These are phyloP conservation scores for Acacia pycnantha DNA, from an alignment of 331 rosid genomes.

Conservation along the genomic window DNA sequence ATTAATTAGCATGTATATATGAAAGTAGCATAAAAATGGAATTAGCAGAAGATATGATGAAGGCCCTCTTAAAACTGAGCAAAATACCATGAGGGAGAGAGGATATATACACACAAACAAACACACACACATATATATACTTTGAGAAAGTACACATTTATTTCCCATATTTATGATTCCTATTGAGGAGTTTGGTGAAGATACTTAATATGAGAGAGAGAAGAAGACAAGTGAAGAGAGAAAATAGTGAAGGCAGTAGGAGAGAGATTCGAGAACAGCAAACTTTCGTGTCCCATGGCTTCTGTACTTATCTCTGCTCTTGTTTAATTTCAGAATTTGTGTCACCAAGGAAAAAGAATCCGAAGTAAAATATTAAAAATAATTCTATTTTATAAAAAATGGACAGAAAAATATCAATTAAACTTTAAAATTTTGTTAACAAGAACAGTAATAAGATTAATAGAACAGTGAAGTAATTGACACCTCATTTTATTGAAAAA, in stretches of 20 bases:
- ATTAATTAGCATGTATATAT: neutral
- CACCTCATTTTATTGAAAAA: too few species aligned
- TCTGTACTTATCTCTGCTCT: constrained; percentile 41
- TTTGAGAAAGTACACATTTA: constrained; percentile 30
- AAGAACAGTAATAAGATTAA: too few species aligned
- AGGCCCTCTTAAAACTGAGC: constrained; percentile 7
- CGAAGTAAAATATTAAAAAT: constrained; percentile 30
- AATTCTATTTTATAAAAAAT: neutral
- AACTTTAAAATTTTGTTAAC: too few species aligned
- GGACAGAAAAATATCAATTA: too few species aligned
- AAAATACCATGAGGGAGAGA: constrained; percentile 24
- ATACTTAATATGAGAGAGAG: constrained; percentile 49
- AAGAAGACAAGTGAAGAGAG: constrained; percentile 12
- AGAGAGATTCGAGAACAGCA: constrained; percentile 43
- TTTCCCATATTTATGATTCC: constrained; percentile 39
- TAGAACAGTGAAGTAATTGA: too few species aligned
- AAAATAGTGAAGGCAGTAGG: neutral
- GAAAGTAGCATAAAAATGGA: constrained; percentile 14
- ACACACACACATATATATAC: neutral
- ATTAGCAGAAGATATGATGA: constrained; percentile 15
- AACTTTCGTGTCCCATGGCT: constrained; percentile 45
- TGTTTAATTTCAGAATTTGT: constrained; percentile 35
- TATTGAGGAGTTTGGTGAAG: constrained; percentile 50
- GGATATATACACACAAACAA: constrained; percentile 3
- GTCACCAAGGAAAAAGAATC: constrained; percentile 33